Evolutionary conservation across 2,329 filamentous ascomycete genomes (phyloP).

Genomic region (Spiromastix sp.): DNA sequence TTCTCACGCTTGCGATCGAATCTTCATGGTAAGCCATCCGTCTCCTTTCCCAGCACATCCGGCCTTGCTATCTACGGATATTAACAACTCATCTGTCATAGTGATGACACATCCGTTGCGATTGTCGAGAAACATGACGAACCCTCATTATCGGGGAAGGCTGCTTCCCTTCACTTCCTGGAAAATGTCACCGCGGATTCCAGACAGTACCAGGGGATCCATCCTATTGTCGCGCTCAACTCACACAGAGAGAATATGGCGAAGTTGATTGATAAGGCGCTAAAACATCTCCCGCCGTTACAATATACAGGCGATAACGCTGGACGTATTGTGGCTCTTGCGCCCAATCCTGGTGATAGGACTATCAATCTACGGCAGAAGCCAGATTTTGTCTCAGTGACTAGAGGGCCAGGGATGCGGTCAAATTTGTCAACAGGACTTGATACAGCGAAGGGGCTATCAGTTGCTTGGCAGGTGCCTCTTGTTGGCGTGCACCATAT

Average conservation of each 20-base stretch:
- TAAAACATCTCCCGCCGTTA: slow-evolving; percentile 43
- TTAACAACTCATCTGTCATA: too few relatives aligned
- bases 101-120: slow-evolving; percentile 89
- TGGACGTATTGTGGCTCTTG: not conserved
- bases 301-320: not conserved
- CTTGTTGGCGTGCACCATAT: slow-evolving; percentile 88
- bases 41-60: too few relatives aligned
- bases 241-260: slow-evolving; percentile 67
- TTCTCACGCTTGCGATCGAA: slow-evolving; percentile 59
- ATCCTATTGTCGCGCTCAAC: slow-evolving; percentile 63
- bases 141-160: not conserved
- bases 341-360: not conserved
- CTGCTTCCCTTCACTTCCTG: slow-evolving; percentile 62
- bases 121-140: slow-evolving; percentile 52
- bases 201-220: slow-evolving; percentile 62
- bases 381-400: slow-evolving; percentile 81
- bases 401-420: slow-evolving; percentile 81
- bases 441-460: slow-evolving; percentile 76
- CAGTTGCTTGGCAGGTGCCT: slow-evolving; percentile 72
- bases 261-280: slow-evolving; percentile 54
- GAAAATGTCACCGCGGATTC: slow-evolving; percentile 74
- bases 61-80: too few relatives aligned
- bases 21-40: slow-evolving; percentile 51
- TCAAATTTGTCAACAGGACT: slow-evolving; percentile 68
- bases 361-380: slow-evolving; percentile 29